Evolutionary conservation across 225 moss, liverwort and hornwort genomes (phyloP), one percentile per base, ranked within the genome.

Genomic region (Ulota crispa): DNA sequence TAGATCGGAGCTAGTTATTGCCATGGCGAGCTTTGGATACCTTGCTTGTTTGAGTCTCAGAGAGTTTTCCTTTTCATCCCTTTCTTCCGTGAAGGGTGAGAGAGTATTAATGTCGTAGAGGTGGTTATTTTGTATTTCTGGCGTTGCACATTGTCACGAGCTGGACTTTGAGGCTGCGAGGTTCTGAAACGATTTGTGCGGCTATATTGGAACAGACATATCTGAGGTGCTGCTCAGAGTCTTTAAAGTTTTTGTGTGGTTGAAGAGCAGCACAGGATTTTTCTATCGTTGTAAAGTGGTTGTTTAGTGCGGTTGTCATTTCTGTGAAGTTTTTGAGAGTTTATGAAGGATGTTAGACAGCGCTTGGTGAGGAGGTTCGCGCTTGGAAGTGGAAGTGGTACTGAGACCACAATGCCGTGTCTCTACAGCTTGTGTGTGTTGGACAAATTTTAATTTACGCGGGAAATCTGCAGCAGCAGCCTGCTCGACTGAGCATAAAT

Each of bases 1-100:
- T 26, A 59, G 75, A 82, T 82, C 52, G 65, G 71, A 85, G 75
- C 66, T 70, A 79, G 80, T 50, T 50, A 8, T 50, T 77, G 80
- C 21, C 28, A 78, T 80, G 84, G 81, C 74, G 64, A 84, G 64
- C 69, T 69, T 56, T 57, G 75, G 74, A 47, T 81, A 28, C 71
- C 76, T 57, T 70, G 39, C 63, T 41, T 70, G 41, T 23, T 70
- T 18, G 73, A 83, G 72, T 65, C 66, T 23, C 28, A 31, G 79
- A 76, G 61, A 59, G 70, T 64, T 31, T 69, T 64, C 64, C 55
- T 47, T 20, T 74, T 30, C 32, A 8, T 34, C 16, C 55, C 53
- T 27, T 73, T 12, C 50, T 34, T 15, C 32, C 52, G 53, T 53
- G 3, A 42, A 73, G 36, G 61, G 9, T 68, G 70, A 62, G 67